Percentiles rank a stretch among this genome's conserved stretches.
Conservation (phyloP, 2,329 filamentous ascomycete species). For the Drechmeria coniospora region DNA sequence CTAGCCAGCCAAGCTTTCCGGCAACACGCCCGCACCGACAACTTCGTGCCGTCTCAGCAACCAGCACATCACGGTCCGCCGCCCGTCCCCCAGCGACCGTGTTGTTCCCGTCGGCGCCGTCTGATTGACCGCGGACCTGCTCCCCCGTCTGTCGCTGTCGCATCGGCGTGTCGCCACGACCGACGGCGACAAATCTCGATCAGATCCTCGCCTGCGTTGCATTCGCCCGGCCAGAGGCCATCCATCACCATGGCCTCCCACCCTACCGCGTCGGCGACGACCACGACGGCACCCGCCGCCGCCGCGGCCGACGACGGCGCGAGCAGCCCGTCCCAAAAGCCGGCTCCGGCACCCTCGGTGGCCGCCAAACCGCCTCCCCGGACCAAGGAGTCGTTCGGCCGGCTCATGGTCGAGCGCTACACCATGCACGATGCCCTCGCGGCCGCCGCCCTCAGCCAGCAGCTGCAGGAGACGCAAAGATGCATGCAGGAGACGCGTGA, state of each 20-base stretch:
- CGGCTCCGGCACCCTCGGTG: too few species aligned
- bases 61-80: too few species aligned
- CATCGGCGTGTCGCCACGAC: slow-evolving; percentile 22
- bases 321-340: too few species aligned
- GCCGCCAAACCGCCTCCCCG: slow-evolving; percentile 32
- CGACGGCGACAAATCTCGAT: too few species aligned
- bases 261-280: slow-evolving; percentile 19
- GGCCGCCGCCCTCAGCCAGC: slow-evolving; percentile 33
- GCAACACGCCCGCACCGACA: too few species aligned
- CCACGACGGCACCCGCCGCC: slow-evolving; percentile 12
- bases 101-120: too few species aligned
- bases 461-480: slow-evolving; percentile 37
- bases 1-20: too few species aligned
- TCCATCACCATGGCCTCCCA: slow-evolving; percentile 28
- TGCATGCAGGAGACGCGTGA: slow-evolving; percentile 47
- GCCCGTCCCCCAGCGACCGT: too few species aligned
- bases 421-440: slow-evolving; percentile 39
- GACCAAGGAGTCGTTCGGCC: slow-evolving; percentile 40
- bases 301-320: slow-evolving; percentile 9
- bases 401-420: slow-evolving; percentile 37
- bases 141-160: slow-evolving; percentile 10
- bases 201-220: too few species aligned
- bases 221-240: too few species aligned
- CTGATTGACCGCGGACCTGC: too few species aligned
- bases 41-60: too few species aligned